phyloP scores from a whole-genome alignment of 2,329 filamentous ascomycete genomes.

The Trichothecium roseum region DNA sequence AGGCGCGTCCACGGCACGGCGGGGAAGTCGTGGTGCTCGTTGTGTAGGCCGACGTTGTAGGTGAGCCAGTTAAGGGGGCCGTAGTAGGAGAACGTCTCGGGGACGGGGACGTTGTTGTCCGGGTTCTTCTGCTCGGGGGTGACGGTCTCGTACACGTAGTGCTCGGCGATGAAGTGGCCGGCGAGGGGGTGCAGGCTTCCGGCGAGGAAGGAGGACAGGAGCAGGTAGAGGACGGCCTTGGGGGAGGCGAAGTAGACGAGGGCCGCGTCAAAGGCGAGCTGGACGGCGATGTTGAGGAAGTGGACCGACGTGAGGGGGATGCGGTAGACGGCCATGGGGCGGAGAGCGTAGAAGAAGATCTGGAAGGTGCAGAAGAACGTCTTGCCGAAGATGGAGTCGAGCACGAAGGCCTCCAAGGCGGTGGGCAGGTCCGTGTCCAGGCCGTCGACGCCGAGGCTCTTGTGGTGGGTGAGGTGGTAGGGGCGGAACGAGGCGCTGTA shows the following conservation, averaged over 20 bases:
- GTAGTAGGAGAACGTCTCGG: slow-evolving; percentile 97
- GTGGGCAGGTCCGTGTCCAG: slow-evolving; percentile 95
- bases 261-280: slow-evolving; percentile 66
- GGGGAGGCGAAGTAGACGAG: slow-evolving; percentile 51
- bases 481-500: slow-evolving; percentile 96
- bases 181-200: slow-evolving; percentile 90
- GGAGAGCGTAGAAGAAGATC: slow-evolving; percentile 95
- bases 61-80: slow-evolving; percentile 83
- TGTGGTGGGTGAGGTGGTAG: slow-evolving; percentile 98
- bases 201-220: slow-evolving; percentile 85
- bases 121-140: slow-evolving; percentile 44
- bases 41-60: slow-evolving; percentile 96
- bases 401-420: slow-evolving; percentile 78
- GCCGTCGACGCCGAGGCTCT: slow-evolving; percentile 91
- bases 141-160: slow-evolving; percentile 70
- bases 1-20: slow-evolving; percentile 91
- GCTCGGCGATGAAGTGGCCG: slow-evolving; percentile 97
- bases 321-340: slow-evolving; percentile 88
- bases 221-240: slow-evolving; percentile 67
- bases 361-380: slow-evolving; percentile 99
- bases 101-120: slow-evolving; percentile 54
- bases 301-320: slow-evolving; percentile 82
- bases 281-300: slow-evolving; percentile 66
- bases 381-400: slow-evolving; percentile 92
- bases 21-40: slow-evolving; percentile 98